Evolutionary conservation across 441 rosid species (phyloP), one percentile per base, ranked within the genome.

Genomic region (Isatis lusitanica): DNA sequence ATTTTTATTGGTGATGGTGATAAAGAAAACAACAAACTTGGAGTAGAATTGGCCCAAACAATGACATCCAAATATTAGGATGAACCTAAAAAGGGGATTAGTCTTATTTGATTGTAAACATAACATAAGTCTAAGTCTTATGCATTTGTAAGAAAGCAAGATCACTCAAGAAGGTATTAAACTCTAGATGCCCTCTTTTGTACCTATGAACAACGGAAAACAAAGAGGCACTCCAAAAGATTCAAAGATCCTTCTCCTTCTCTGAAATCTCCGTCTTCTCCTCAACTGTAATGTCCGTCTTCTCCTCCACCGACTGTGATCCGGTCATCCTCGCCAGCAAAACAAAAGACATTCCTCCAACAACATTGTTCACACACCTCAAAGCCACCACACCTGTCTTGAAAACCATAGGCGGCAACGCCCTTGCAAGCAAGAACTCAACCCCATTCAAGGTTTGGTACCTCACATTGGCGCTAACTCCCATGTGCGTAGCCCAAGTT

Each of bases 401-500:
- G 68, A 93, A 93, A 6, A 77, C 91, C 57, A 84, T 4, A 0
- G 89, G 83, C 7, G 96, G 85, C 30, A 90, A 61, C 40, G 81
- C 74, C 21, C 80, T 87, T 3, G 79, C 97, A 51, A 91, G 65
- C 82, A 90, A 62, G 68, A 84, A 90, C 88, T 93, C 97, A 0
- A 83, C 17, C 17, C 96, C 98, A 17, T 91, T 91, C 76, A 93
- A 75, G 0, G 92, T 86, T 73, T 96, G 99, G 83, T 96, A 96
- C 73, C 99, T 92, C 51, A 93, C 72, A 74, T 96, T 96, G 62
- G 97, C 93, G 44, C 97, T 96, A 16, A 91, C 53, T 0, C 98
- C 99, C 99, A 96, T 93, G 58, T 96, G 99, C 9, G 80, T 28
- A 0, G 99, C 97, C 99, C 99, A 96, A 0, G 98, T 96, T 36